These are phyloP conservation scores for Macrophomina tecta DNA, from an alignment of 2,329 filamentous ascomycete genomes.

Conservation along the genomic window DNA sequence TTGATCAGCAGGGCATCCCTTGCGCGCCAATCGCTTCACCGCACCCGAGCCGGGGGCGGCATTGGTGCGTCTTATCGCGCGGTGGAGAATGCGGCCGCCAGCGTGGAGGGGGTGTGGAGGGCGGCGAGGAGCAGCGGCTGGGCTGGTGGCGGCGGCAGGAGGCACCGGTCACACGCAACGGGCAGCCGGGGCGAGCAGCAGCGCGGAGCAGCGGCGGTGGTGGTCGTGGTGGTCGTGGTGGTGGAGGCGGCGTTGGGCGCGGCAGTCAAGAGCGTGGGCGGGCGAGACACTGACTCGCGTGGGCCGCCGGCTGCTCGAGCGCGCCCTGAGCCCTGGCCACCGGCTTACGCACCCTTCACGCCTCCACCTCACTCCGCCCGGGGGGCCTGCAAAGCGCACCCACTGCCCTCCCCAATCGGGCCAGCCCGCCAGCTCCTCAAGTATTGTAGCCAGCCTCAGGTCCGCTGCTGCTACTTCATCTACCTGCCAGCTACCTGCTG, in stretches of 20 bases:
- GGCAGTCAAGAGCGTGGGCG: background rate
- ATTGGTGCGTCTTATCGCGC: slow-evolving; percentile 14
- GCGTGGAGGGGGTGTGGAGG: background rate
- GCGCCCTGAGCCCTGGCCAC: background rate
- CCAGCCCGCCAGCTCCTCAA: slow-evolving; percentile 7
- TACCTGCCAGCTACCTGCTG: background rate
- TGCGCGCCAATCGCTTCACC: slow-evolving; percentile 19
- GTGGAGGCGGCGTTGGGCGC: background rate
- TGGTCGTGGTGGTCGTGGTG: too few species aligned
- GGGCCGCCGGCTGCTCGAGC: background rate
- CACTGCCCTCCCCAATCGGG: slow-evolving; percentile 11
- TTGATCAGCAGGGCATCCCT: slow-evolving; percentile 6
- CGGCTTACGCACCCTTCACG: slow-evolving; percentile 19
- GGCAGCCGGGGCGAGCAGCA: slow-evolving; percentile 11
- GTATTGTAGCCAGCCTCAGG: slow-evolving; percentile 6
- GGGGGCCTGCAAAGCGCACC: slow-evolving; percentile 1
- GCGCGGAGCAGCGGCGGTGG: too few species aligned
- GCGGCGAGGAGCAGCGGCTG: background rate
- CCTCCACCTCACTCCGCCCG: slow-evolving; percentile 7
- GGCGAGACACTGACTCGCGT: background rate
- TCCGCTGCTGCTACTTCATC: background rate
- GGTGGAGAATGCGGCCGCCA: slow-evolving; percentile 9
- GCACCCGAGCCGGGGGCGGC: slow-evolving; percentile 3
- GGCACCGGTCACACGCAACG: slow-evolving; percentile 20
- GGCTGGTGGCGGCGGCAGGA: background rate